A percentile compares a stretch with the other conserved stretches of the same genome.
phyloP scores from a whole-genome alignment of 331 rosid genomes.

The Telfairia occidentalis region DNA sequence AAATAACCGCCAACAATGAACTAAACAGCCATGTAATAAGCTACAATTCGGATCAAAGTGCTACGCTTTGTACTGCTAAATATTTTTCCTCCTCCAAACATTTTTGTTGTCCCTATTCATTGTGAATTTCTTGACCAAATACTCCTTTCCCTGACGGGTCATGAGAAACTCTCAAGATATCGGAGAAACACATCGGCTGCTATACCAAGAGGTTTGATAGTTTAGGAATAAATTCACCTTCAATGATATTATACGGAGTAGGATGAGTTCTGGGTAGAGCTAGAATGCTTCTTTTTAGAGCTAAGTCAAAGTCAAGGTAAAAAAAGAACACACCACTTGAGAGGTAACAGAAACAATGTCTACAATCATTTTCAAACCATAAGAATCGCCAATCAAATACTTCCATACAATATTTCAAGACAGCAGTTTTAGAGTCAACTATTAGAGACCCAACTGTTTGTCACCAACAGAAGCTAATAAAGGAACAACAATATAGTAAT shows the following conservation, averaged over 20 bases:
- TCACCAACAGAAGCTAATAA: background rate
- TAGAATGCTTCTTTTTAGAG: no score
- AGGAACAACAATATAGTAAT: background rate
- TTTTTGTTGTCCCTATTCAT: background rate
- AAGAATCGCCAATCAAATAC: background rate
- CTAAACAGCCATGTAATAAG: background rate
- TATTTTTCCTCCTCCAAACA: background rate
- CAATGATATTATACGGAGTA: background rate
- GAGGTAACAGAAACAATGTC: background rate
- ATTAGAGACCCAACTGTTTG: background rate
- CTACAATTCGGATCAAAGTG: background rate
- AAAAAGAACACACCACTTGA: background rate
- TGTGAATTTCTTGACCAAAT: background rate
- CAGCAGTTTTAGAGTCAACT: background rate
- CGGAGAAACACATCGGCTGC: background rate
- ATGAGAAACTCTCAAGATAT: background rate
- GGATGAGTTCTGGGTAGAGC: background rate
- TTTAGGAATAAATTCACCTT: background rate
- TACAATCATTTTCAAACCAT: background rate
- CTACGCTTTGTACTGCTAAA: background rate
- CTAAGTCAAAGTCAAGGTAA: background rate
- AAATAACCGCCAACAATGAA: background rate
- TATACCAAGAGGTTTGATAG: background rate
- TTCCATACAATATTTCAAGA: background rate
- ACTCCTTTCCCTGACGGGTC: background rate